Base-by-base conservation (phyloP, 495 filamentous ascomycete species). In the Penicillium antarcticum region DNA sequence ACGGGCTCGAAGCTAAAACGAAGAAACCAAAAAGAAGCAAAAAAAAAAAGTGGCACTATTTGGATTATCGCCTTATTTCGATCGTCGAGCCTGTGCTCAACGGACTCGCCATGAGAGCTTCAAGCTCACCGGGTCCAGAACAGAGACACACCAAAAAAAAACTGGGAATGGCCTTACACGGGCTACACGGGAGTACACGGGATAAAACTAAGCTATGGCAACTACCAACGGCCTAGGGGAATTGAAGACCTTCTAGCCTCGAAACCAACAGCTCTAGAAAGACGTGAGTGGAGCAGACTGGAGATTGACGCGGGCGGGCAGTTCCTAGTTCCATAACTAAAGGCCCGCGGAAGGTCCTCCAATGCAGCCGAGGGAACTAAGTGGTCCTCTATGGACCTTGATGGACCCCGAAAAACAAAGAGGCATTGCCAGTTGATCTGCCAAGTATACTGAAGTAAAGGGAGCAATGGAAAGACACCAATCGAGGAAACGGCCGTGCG, bases 271-370 rank as follows among this genome's bases (percentile, higher is more conserved):
- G 49, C 43, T 48, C 40, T 36, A 46, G 29, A 19, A 21, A 35
- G 31, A 39, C 35, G 24, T 6, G 31, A 45, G 56, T 56, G 57
- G 53, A 57, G 45, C 34, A 42, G 2, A 32, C 35, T 47, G 50
- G 59, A 62, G 47, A 56, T 64, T 58, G 59, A 54, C 45, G 32
- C 51, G 57, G 58, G 51, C 52, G 55, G 61, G 53, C 59, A 52
- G 59, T 46, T 60, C 39, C 59, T 65, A 60, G 59, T 48, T 48
- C 41, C 16, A 8, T 29, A 32, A 38, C 35, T 42, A 32, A 32
- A 52, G 39, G 40, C 36, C 45, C 58, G 58, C 53, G 56, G 56
- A 65, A 60, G 55, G 47, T 52, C 55, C 48, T 47, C 51, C 45
- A 48, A 29, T 13, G 42, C 45, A 55, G 48, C 56, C 49, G 52